A percentile compares a stretch with the other conserved stretches of the same genome.
Evolutionary conservation across 345 rosid genomes (phyloP).

Genomic region (Gossypium bickii): DNA sequence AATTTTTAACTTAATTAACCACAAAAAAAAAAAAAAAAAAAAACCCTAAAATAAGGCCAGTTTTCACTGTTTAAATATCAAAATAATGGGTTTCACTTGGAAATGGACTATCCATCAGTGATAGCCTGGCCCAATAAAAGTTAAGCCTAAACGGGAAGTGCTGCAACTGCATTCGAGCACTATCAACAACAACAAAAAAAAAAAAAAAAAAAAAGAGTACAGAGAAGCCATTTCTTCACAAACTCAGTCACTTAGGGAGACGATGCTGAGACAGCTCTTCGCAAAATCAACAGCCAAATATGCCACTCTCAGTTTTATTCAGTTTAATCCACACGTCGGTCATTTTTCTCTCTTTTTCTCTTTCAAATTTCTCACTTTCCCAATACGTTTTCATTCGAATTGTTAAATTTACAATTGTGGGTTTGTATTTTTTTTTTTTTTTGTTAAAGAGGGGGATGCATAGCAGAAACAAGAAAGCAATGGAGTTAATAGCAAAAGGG

Average conservation of each 20-base stretch:
- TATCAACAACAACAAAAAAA: too few relatives aligned
- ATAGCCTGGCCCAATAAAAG: not conserved
- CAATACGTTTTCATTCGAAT: not conserved
- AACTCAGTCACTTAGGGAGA: not conserved
- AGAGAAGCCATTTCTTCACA: not conserved
- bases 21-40: too few relatives aligned
- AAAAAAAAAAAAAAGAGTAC: not conserved
- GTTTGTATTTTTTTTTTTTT: conserved; percentile 7
- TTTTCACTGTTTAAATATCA: not conserved
- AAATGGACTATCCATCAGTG: not conserved
- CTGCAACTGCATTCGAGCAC: not conserved
- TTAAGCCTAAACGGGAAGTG: not conserved
- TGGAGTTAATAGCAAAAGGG: conserved; percentile 86
- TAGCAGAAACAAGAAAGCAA: conserved; percentile 77
- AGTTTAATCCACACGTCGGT: conserved; percentile 22
- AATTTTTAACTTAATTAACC: too few relatives aligned
- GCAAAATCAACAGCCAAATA: conserved; percentile 8
- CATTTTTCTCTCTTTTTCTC: not conserved
- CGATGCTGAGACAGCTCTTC: conserved; percentile 24
- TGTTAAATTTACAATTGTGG: conserved; percentile 7
- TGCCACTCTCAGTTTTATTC: conserved; percentile 3
- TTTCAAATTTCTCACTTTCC: not conserved
- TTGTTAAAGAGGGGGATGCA: conserved; percentile 62
- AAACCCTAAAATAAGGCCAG: too few relatives aligned
- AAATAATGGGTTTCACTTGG: not conserved